A percentile compares a stretch with the other conserved stretches of the same genome.
phyloP scores from a whole-genome alignment of 495 filamentous ascomycete genomes.

The Hypoxylon subgilvum region DNA sequence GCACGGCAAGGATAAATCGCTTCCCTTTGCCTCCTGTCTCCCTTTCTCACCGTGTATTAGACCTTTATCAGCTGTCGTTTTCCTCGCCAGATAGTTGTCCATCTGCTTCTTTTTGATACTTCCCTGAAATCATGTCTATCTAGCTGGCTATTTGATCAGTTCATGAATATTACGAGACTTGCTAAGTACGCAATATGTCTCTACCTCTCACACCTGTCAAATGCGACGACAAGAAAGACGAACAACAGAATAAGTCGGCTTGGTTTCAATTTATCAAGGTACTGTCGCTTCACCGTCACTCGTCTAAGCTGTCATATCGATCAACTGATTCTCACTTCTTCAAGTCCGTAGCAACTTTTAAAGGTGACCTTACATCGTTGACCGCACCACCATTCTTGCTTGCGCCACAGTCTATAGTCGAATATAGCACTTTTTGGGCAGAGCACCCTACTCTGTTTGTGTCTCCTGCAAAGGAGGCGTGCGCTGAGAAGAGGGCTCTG shows the following conservation, averaged over 20 bases:
- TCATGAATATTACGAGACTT: not conserved
- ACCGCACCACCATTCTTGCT: slow-evolving; percentile 88
- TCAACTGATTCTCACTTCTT: slow-evolving; percentile 3
- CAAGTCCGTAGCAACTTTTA: slow-evolving; percentile 83
- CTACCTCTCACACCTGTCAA: slow-evolving; percentile 16
- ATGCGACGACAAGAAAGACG: slow-evolving; percentile 35
- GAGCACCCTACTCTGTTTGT: slow-evolving; percentile 82
- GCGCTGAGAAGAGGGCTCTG: slow-evolving; percentile 76
- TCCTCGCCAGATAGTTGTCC: too few species aligned
- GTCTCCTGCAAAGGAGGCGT: slow-evolving; percentile 71
- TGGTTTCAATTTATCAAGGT: slow-evolving; percentile 49
- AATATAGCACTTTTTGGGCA: slow-evolving; percentile 87
- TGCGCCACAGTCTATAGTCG: slow-evolving; percentile 75
- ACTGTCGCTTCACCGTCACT: not conserved
- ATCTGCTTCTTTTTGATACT: too few species aligned
- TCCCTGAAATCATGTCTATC: too few species aligned
- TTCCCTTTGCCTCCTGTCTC: too few species aligned
- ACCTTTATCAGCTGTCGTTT: too few species aligned
- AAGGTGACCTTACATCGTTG: slow-evolving; percentile 80
- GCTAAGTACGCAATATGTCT: slow-evolving; percentile 19
- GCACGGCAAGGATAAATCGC: too few species aligned
- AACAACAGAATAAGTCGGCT: slow-evolving; percentile 32
- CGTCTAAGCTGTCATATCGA: not conserved
- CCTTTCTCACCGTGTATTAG: too few species aligned
- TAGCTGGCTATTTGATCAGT: too few species aligned